Evolutionary conservation across 2,329 filamentous ascomycete species (phyloP), one percentile per base, ranked within the genome.

Genomic region (Tricladium varicosporioides): DNA sequence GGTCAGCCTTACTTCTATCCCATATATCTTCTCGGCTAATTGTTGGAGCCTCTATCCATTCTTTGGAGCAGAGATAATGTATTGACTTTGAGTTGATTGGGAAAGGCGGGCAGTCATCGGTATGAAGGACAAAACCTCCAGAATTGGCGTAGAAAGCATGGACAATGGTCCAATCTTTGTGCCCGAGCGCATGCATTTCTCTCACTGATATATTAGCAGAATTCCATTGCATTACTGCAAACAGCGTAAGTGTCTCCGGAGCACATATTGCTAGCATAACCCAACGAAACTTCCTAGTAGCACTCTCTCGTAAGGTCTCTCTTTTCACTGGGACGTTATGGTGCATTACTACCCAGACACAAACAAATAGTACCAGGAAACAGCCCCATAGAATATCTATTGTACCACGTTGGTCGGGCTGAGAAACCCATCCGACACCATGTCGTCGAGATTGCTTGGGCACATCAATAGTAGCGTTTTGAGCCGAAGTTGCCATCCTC

Each of bases 1-100:
- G 22, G 7, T 27, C 22, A 3, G 22, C 22, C 22, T 27, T 27
- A 27, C 22, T 27, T 3, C 22, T 3, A 27, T 27, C 22, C 22
- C 22, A 27, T 27, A 27, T 27, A 7, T 27, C 22, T 7, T 27
- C 22, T 3, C 22, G 22, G 22, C 22, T 27, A 7, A 27, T 27
- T 4, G 22, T 27, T 27, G 22, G 22, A 4, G 22, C 22, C 7
- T 27, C 22, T 27, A 27, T 27, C 22, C 22, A 27, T 4, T 7
- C 22, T 27, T 27, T 27, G 7, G 22, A 27, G 40, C 22, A 11
- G 48, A 61, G 48, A 33, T 59, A 59, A 16, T 57, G 48, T 15
- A 59, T 45, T 27, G 56, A 53, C 16, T 16, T 44, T 11, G 58
- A 27, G 43, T 59, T 61, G 15, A 60, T 52, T n/a, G 52, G 59